Base-by-base conservation (phyloP, 306 rosid species). In the Corylus heterophylla region DNA sequence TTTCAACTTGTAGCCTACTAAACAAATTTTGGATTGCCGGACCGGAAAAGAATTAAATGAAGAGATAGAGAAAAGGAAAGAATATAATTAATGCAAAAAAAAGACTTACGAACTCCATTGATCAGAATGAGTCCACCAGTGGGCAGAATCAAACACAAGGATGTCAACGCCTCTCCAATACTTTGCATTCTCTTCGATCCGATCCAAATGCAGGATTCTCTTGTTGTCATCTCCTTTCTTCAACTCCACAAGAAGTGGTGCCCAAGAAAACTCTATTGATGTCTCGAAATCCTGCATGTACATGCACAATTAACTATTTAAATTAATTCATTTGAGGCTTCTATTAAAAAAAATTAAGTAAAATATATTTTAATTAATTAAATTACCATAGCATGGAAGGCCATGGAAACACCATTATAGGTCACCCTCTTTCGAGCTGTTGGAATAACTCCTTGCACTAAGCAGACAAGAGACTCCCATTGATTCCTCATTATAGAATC, bases 111-210 rank as follows among this genome's bases (percentile, higher is more conserved):
- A 87, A 78, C 90, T 85, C 54, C 85, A 67, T 84, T 86, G 77
- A 76, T 88, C 96, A 42, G 96, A 91, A 83, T 95, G 99, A 89
- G 99, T 92, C 99, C 98, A 95, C 99, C 99, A 93, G 84, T 95
- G 98, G 27, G 98, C 98, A 62, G 98, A 95, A 88, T 92, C 98
- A 76, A 95, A 95, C 47, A 91, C 92, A 25, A 95, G 98, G 75
- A 95, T 35, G 73, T 95, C 97, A 73, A 75, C 98, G 74, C 98
- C 98, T 78, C 78, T 91, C 98, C 98, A 95, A 79, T 89, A 91
- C 90, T 82, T 90, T 17, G 96, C 97, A 80, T 95, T 95, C 78
- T 95, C 94, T 88, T 95, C 98, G 69, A 95, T 95, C 91, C 78
- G 78, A 86, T 95, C 99, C 86, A 95, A 86, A 79, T 91, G 96